Conservation (phyloP, 257 asterid species). For the Buddleja alternifolia region DNA sequence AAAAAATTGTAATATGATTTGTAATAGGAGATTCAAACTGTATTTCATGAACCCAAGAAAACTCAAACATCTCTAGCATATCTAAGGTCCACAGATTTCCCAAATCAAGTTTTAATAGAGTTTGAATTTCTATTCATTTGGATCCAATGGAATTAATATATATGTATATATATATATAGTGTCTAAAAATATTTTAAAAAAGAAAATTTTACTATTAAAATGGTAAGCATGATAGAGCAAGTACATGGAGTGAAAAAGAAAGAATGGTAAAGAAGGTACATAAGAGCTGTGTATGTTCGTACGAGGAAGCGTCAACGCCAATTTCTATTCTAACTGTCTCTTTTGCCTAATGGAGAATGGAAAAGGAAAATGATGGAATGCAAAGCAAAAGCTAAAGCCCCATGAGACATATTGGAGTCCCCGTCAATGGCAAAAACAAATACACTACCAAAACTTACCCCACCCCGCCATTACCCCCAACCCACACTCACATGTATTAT, state of each 20-base stretch:
- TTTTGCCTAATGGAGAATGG: constrained; percentile 52
- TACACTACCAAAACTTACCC: background rate
- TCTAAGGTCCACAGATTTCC: no score
- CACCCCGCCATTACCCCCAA: background rate
- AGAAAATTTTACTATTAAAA: background rate
- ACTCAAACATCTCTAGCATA: no score
- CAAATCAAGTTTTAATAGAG: no score
- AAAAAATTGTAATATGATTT: no score
- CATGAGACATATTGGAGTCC: constrained; percentile 32
- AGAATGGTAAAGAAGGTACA: constrained; percentile 34
- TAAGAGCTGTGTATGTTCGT: constrained; percentile 30
- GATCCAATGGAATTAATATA: no score
- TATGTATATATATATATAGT: no score
- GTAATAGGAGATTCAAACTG: no score
- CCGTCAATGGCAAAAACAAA: constrained; percentile 25
- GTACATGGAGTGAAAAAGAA: constrained; percentile 32
- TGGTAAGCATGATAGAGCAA: background rate
- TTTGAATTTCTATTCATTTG: no score
- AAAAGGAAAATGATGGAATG: constrained; percentile 48
- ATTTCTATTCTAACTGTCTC: constrained; percentile 40
- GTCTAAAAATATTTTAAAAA: no score
- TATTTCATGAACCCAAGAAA: no score
- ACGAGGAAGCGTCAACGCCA: constrained; percentile 89
- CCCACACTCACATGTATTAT: background rate
- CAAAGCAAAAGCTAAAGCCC: constrained; percentile 34